Evolutionary conservation across 1,284 basidiomycete genomes (phyloP).

Genomic region (Leccinum holopus): DNA sequence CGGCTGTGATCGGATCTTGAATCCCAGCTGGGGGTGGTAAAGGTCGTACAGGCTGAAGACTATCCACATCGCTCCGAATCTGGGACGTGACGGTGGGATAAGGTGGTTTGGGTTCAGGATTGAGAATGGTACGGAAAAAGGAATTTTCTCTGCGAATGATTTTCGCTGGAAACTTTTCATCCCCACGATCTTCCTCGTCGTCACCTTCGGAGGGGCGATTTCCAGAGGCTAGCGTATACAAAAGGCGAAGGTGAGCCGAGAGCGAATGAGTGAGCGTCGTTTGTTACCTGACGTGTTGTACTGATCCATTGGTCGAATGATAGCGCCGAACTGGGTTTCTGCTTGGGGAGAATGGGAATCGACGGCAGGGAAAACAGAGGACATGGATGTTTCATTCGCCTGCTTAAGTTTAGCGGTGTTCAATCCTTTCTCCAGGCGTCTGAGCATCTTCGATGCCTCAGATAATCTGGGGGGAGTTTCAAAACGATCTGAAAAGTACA

Average conservation of each 20-base stretch:
- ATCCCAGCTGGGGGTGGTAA: constrained; percentile 40
- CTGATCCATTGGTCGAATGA: constrained; percentile 36
- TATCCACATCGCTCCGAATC: constrained; percentile 29
- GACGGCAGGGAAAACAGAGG: constrained; percentile 32
- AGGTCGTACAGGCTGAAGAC: constrained; percentile 36
- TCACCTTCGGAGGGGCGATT: constrained; percentile 50
- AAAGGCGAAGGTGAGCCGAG: constrained; percentile 17
- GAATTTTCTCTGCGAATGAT: constrained; percentile 69
- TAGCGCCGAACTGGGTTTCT: constrained; percentile 30
- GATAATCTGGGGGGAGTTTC: constrained; percentile 54
- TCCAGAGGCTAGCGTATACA: constrained; percentile 35
- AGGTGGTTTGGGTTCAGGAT: constrained; percentile 58
- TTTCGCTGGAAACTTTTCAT: constrained; percentile 67
- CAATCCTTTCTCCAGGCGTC: constrained; percentile 78
- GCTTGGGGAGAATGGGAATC: constrained; percentile 37
- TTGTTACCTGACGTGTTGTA: constrained; percentile 41
- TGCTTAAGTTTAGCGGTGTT: constrained; percentile 71
- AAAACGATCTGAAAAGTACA: constrained; percentile 12
- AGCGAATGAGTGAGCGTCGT: neutral
- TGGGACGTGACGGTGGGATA: constrained; percentile 26
- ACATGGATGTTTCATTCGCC: constrained; percentile 32
- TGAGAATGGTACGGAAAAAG: constrained; percentile 79
- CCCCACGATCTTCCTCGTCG: constrained; percentile 59
- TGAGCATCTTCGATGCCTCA: constrained; percentile 83
- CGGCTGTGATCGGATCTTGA: constrained; percentile 66